phyloP scores from a whole-genome alignment of 176 grass and related monocot species.

The Puccinellia tenuiflora region DNA sequence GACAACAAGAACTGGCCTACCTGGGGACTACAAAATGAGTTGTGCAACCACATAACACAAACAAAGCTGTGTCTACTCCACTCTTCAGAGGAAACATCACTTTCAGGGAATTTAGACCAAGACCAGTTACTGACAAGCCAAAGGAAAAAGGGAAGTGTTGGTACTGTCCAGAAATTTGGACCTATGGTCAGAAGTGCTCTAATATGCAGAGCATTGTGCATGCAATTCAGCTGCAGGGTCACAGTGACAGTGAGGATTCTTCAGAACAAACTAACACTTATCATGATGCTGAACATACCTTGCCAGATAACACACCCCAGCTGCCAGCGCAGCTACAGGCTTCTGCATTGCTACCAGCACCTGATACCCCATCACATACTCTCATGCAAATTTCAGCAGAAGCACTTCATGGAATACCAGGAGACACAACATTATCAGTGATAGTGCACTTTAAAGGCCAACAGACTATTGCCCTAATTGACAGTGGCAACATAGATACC shows the following conservation, averaged over 20 bases:
- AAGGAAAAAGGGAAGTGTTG: background rate
- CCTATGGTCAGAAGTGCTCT: background rate
- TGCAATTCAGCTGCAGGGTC: background rate
- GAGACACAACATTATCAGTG: background rate
- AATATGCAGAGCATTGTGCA: background rate
- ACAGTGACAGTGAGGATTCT: background rate
- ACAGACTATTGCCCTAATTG: background rate
- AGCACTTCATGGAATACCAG: background rate
- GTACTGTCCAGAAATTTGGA: background rate
- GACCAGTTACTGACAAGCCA: fast-evolving
- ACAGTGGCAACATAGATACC: background rate
- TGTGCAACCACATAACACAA: too few relatives aligned
- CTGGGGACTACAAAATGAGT: too few relatives aligned
- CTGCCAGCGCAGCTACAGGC: background rate
- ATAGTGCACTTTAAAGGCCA: background rate
- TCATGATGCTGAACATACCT: background rate
- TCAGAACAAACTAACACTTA: background rate
- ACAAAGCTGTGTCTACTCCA: too few relatives aligned
- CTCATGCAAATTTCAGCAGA: background rate
- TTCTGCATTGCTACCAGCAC: too few relatives aligned
- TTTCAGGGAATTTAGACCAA: background rate
- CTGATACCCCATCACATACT: too few relatives aligned
- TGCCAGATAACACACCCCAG: background rate
- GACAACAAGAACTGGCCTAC: too few relatives aligned
- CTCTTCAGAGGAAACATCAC: too few relatives aligned